These are phyloP conservation scores for Misopates orontium DNA, from an alignment of 257 asterid species.

Conservation along the genomic window DNA sequence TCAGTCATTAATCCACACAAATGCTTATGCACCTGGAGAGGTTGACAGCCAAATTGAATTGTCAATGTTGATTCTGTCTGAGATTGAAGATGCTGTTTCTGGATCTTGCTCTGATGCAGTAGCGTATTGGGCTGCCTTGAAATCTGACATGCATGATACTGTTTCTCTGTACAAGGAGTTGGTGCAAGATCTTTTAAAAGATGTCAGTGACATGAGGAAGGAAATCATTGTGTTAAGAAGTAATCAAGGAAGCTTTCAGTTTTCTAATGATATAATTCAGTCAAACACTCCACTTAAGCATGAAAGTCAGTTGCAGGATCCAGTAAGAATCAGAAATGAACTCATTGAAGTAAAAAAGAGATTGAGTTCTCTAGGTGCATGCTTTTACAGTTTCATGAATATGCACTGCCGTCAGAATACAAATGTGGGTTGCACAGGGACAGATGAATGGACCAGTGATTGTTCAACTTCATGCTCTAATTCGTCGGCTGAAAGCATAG, in stretches of 20 bases:
- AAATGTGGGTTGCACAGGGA: conserved; percentile 26
- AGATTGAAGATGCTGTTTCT: conserved; percentile 31
- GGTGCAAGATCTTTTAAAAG: conserved; percentile 33
- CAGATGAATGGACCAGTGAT: conserved; percentile 37
- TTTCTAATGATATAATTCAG: conserved; percentile 19
- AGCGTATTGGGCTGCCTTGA: conserved; percentile 30
- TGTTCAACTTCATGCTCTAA: conserved; percentile 39
- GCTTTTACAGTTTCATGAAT: conserved; percentile 32
- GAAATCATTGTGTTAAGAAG: conserved; percentile 30
- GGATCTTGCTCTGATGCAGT: conserved; percentile 34
- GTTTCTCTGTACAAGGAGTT: conserved; percentile 35
- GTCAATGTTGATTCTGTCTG: conserved; percentile 34
- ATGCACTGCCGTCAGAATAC: conserved; percentile 20
- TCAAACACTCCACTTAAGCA: conserved; percentile 23
- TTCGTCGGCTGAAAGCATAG: conserved; percentile 38
- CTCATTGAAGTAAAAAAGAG: conserved; percentile 39
- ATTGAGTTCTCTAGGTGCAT: conserved; percentile 34
- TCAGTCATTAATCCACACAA: conserved; percentile 16
- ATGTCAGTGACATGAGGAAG: conserved; percentile 34
- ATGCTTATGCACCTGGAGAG: conserved; percentile 26
- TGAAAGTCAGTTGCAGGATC: conserved; percentile 32
- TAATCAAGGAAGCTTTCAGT: conserved; percentile 24
- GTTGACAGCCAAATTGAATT: conserved; percentile 32
- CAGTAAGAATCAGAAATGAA: conserved; percentile 40
- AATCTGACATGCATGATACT: conserved; percentile 32